These are phyloP conservation scores for Pisolithus thermaeus DNA, from an alignment of 1,284 basidiomycete species.

Conservation along the genomic window DNA sequence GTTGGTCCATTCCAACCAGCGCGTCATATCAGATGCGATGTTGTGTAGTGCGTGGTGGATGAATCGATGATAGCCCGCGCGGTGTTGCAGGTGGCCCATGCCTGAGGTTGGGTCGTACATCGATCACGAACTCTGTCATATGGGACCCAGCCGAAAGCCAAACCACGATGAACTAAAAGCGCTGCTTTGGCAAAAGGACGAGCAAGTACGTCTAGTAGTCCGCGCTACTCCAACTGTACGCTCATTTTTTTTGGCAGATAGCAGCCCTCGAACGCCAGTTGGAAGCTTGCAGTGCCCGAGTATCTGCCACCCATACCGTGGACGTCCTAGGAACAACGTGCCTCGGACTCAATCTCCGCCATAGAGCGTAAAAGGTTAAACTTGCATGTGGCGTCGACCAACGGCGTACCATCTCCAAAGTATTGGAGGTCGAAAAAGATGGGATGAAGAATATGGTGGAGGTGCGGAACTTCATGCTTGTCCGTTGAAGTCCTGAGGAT, in stretches of 20 bases:
- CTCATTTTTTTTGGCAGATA: conserved; percentile 26
- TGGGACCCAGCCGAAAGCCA: no score
- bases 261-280: conserved; percentile 32
- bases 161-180: conserved; percentile 13
- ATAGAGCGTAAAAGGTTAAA: conserved; percentile 29
- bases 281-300: conserved; percentile 36
- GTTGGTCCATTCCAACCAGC: no score
- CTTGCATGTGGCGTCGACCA: conserved; percentile 37
- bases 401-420: conserved; percentile 29
- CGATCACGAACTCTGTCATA: no score
- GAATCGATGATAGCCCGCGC: no score
- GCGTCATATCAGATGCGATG: no score
- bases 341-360: conserved; percentile 34
- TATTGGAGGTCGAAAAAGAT: conserved; percentile 44
- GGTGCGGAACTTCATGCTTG: conserved; percentile 8
- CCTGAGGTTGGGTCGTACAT: no score
- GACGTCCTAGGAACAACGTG: conserved; percentile 43
- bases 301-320: conserved; percentile 46
- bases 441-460: conserved; percentile 49
- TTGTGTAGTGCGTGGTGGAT: no score
- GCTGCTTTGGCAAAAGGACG: conserved; percentile 24
- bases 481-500: neutral
- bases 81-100: no score
- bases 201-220: conserved; percentile 22
- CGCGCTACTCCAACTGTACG: neutral